A percentile compares a stretch with the other conserved stretches of the same genome.
Evolutionary conservation across 2,329 filamentous ascomycete genomes (phyloP).

Genomic region (Aureobasidium musti): DNA sequence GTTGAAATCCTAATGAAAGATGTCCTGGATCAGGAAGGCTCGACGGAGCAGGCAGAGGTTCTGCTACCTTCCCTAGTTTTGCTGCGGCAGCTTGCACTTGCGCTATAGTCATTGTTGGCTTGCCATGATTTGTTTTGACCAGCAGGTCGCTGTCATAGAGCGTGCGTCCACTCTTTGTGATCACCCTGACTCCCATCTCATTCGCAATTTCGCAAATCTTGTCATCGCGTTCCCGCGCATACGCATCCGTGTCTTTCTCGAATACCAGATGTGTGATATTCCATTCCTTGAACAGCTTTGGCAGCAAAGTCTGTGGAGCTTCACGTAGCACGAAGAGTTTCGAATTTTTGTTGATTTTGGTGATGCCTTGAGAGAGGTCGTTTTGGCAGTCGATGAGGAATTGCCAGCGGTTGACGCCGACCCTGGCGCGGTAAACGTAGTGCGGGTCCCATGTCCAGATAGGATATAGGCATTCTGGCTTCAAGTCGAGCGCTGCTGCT

Average conservation of each 20-base stretch:
- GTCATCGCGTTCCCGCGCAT: conserved; percentile 65
- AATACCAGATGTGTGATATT: conserved; percentile 74
- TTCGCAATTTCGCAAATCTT: conserved; percentile 61
- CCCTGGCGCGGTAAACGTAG: conserved; percentile 72
- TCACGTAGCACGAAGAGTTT: conserved; percentile 73
- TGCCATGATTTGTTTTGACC: conserved; percentile 64
- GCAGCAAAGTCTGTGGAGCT: conserved; percentile 68
- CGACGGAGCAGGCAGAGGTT: conserved; percentile 62
- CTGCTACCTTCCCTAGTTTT: conserved; percentile 63
- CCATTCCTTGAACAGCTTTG: conserved; percentile 73
- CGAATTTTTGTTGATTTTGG: conserved; percentile 67
- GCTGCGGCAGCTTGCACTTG: conserved; percentile 64
- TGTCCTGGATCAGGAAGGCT: conserved; percentile 66
- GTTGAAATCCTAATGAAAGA: conserved; percentile 60
- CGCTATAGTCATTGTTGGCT: conserved; percentile 72
- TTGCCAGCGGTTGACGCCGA: conserved; percentile 72
- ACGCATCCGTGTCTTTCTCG: conserved; percentile 76
- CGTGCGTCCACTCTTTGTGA: conserved; percentile 66
- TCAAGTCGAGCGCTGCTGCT: conserved; percentile 68
- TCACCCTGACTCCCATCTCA: conserved; percentile 66
- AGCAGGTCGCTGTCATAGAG: conserved; percentile 73
- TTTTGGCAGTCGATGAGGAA: conserved; percentile 74
- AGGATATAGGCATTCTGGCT: conserved; percentile 69
- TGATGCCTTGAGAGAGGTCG: conserved; percentile 67
- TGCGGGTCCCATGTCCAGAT: conserved; percentile 82